These are phyloP conservation scores for Diaporthe sp. DNA, from an alignment of 2,329 filamentous ascomycete species.

Conservation along the genomic window DNA sequence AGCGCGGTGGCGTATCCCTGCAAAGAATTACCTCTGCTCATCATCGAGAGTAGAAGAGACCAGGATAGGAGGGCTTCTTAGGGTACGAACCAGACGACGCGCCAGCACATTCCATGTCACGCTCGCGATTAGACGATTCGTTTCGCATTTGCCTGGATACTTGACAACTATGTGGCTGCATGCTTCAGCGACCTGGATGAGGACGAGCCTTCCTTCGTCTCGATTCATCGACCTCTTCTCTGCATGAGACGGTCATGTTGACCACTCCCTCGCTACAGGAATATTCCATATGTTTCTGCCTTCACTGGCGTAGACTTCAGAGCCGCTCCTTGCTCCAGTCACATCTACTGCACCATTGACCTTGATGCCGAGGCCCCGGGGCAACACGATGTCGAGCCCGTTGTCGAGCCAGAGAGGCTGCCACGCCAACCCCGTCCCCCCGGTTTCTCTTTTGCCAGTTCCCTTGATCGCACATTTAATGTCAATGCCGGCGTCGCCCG, in stretches of 20 bases:
- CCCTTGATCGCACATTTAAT: background rate
- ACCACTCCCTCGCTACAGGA: background rate
- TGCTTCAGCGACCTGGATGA: too few species aligned
- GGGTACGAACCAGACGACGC: too few species aligned
- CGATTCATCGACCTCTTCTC: too few species aligned
- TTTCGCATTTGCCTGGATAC: too few species aligned
- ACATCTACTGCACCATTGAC: background rate
- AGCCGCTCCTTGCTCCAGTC: background rate
- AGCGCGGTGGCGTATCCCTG: too few species aligned
- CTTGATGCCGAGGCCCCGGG: background rate
- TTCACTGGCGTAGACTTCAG: background rate
- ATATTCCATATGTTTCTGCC: constrained; percentile 7
- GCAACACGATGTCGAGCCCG: constrained; percentile 4
- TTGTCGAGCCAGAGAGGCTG: constrained; percentile 14
- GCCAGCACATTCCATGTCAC: too few species aligned
- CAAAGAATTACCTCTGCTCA: too few species aligned
- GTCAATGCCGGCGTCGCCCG: background rate
- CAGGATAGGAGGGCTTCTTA: too few species aligned
- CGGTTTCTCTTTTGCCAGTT: background rate
- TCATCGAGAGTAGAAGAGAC: too few species aligned
- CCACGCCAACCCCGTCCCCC: background rate
- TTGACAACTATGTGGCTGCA: too few species aligned
- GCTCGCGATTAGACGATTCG: too few species aligned
- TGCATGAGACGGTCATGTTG: background rate
- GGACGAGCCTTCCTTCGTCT: too few species aligned